These are phyloP conservation scores for Alectoria sarmentosa DNA, from an alignment of 495 filamentous ascomycete genomes.

Conservation along the genomic window DNA sequence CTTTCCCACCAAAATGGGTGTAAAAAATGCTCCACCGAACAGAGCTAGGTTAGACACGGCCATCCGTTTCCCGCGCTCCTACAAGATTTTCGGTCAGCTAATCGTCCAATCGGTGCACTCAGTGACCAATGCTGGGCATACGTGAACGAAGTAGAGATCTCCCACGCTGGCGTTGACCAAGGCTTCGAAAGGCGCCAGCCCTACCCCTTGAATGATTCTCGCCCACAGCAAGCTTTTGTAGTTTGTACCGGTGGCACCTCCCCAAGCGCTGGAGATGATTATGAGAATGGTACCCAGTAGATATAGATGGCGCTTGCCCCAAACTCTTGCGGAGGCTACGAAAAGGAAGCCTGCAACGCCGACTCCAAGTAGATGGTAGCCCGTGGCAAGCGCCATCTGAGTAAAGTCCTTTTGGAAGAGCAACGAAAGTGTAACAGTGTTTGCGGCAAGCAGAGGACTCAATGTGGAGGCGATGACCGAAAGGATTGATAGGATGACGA, in stretches of 20 bases:
- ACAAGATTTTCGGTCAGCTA: constrained; percentile 23
- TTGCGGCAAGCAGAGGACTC: constrained; percentile 79
- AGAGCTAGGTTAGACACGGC: constrained; percentile 81
- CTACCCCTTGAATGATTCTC: constrained; percentile 67
- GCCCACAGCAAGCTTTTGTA: constrained; percentile 69
- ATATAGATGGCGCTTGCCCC: constrained; percentile 87
- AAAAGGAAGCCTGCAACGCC: constrained; percentile 74
- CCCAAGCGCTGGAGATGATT: constrained; percentile 68
- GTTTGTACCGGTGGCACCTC: constrained; percentile 56
- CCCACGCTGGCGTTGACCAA: constrained; percentile 71
- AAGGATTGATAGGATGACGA: constrained; percentile 65
- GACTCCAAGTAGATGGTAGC: constrained; percentile 79
- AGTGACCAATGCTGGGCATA: constrained; percentile 33
- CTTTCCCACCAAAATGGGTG: constrained; percentile 54
- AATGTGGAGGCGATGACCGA: constrained; percentile 76
- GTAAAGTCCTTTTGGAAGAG: constrained; percentile 56
- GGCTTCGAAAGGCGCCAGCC: constrained; percentile 68
- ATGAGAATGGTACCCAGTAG: constrained; percentile 70
- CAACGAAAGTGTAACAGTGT: constrained; percentile 64
- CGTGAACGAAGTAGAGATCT: constrained; percentile 72
- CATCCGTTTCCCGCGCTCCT: constrained; percentile 84
- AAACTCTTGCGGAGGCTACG: constrained; percentile 81
- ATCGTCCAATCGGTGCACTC: too few relatives aligned
- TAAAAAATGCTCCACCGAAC: constrained; percentile 89
- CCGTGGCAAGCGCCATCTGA: constrained; percentile 72